Percentiles rank a stretch among this genome's conserved stretches.
Conservation (phyloP, 2,329 filamentous ascomycete genomes). For the Phaeosphaeriaceae sp. region DNA sequence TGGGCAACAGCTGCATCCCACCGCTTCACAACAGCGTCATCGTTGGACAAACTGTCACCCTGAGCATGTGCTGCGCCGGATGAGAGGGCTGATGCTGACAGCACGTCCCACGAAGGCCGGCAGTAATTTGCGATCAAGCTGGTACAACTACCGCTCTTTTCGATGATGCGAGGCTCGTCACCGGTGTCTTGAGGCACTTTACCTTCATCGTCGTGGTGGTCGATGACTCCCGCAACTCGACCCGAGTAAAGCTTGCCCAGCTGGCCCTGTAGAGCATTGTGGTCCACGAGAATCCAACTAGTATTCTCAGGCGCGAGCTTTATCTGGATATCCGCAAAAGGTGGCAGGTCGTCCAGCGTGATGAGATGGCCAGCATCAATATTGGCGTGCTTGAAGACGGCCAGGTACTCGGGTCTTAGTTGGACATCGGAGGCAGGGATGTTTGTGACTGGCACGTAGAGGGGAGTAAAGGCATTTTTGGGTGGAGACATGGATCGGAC, state of each 20-base stretch:
- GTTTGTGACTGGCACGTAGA: constrained; percentile 78
- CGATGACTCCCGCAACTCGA: constrained; percentile 70
- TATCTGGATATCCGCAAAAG: constrained; percentile 58
- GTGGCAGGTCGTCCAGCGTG: constrained; percentile 66
- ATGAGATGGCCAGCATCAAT: constrained; percentile 69
- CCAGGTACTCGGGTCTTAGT: constrained; percentile 75
- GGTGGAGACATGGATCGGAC: constrained; percentile 67
- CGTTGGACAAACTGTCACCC: constrained; percentile 44
- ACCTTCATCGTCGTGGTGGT: constrained; percentile 80
- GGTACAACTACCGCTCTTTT: constrained; percentile 74
- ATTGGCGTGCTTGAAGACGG: constrained; percentile 68
- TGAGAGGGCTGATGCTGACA: constrained; percentile 52
- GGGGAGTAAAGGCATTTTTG: constrained; percentile 51
- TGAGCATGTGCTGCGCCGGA: constrained; percentile 49
- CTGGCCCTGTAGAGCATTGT: constrained; percentile 73
- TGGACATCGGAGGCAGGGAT: constrained; percentile 71
- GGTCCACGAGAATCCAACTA: constrained; percentile 78
- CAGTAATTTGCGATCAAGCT: constrained; percentile 72
- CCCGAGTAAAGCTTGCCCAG: constrained; percentile 62
- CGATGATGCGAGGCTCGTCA: constrained; percentile 66
- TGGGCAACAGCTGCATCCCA: constrained; percentile 68
- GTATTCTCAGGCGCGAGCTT: constrained; percentile 63
- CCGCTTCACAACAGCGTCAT: constrained; percentile 43
- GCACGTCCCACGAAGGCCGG: constrained; percentile 62
- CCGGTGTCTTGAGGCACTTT: constrained; percentile 57